Evolutionary conservation across 805 yeast species (phyloP).

Genomic region (Ogataea ganodermae): DNA sequence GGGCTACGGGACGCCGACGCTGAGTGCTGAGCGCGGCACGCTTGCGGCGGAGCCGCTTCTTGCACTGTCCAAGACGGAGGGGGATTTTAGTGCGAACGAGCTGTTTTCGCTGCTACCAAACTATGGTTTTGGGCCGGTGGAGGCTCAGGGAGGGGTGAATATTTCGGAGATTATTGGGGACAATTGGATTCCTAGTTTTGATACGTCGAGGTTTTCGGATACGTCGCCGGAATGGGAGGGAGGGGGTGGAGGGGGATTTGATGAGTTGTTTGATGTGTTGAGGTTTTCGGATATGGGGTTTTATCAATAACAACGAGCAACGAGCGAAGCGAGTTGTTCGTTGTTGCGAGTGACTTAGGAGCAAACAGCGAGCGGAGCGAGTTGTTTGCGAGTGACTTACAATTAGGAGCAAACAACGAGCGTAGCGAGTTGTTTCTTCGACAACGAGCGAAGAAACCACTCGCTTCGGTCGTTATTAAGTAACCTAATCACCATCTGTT

Average conservation of each 20-base stretch:
- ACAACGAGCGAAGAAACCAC: too few species aligned
- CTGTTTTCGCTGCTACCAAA: background rate
- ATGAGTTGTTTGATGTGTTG: slow-evolving; percentile 22
- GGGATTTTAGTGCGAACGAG: background rate
- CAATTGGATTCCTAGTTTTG: slow-evolving; percentile 28
- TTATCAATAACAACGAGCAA: background rate
- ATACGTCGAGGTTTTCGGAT: slow-evolving; percentile 18
- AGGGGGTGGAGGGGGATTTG: slow-evolving; percentile 9
- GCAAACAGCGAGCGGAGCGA: too few species aligned
- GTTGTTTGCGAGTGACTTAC: too few species aligned
- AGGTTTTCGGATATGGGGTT: slow-evolving; percentile 16
- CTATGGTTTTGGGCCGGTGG: background rate
- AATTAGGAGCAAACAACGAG: too few species aligned
- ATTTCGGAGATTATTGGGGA: slow-evolving; percentile 22
- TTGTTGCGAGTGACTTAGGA: too few species aligned
- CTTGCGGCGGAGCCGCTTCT: slow-evolving; percentile 5
- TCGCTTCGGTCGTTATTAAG: too few species aligned
- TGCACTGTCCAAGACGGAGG: background rate
- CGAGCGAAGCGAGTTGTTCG: background rate
- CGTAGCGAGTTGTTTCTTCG: too few species aligned
- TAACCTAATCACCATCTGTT: too few species aligned
- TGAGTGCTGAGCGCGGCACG: slow-evolving; percentile 21
- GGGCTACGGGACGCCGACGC: slow-evolving; percentile 9
- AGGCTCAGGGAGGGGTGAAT: background rate
- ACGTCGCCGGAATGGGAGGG: background rate